These are phyloP conservation scores for Phalaenopsis equestris DNA, from an alignment of 106 monocot genomes.

Conservation along the genomic window DNA sequence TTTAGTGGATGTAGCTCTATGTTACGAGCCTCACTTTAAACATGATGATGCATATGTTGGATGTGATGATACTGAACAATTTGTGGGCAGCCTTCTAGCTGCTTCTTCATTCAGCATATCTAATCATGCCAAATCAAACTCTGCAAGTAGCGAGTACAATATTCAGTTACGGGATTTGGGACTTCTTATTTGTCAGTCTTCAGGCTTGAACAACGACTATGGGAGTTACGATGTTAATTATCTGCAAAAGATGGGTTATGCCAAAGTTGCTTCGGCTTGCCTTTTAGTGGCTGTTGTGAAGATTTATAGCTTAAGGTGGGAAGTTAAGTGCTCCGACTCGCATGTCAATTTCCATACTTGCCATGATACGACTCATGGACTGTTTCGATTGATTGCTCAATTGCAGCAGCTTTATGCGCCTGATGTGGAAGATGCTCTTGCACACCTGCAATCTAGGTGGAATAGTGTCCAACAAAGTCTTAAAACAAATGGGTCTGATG, in stretches of 20 bases:
- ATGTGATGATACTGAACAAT: constrained; percentile 10
- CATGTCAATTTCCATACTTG: constrained; percentile 58
- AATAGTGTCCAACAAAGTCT: constrained; percentile 33
- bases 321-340: constrained; percentile 72
- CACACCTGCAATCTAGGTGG: constrained; percentile 94
- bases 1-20: constrained; percentile 76
- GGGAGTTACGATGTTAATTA: constrained; percentile 37
- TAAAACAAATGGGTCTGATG: constrained; percentile 14
- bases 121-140: constrained; percentile 23
- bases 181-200: constrained; percentile 53
- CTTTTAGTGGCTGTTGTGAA: constrained; percentile 54
- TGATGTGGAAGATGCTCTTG: constrained; percentile 70
- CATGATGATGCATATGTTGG: constrained; percentile 15
- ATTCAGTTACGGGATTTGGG: constrained; percentile 76
- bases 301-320: constrained; percentile 52
- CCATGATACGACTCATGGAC: constrained; percentile 66
- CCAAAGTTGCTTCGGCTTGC: constrained; percentile 60
- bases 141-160: constrained; percentile 27
- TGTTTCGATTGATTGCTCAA: constrained; percentile 49
- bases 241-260: constrained; percentile 63
- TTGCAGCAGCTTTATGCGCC: constrained; percentile 90
- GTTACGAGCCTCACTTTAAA: constrained; percentile 65
- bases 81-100: constrained; percentile 63
- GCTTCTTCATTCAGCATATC: constrained; percentile 75
- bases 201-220: constrained; percentile 16